A percentile compares a stretch with the other conserved stretches of the same genome.
Evolutionary conservation across 2,329 filamentous ascomycete genomes (phyloP).

Genomic region (Penicillium glabrum): DNA sequence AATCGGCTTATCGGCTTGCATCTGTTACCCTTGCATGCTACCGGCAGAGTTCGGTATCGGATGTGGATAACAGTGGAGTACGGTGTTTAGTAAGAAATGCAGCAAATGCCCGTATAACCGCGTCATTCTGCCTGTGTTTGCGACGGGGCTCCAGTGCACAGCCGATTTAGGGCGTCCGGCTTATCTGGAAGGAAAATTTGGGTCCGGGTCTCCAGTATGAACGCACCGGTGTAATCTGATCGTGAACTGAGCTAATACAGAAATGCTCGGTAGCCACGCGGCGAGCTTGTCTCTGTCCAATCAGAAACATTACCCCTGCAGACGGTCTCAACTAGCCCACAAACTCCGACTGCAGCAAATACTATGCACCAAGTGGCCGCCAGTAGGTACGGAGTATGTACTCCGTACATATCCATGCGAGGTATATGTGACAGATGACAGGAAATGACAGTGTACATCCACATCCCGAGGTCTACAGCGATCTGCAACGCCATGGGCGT

Average conservation of each 20-base stretch:
- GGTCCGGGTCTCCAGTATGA: neutral
- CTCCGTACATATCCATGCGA: neutral
- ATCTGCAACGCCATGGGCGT: neutral
- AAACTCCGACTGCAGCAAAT: neutral
- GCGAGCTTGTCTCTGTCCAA: neutral
- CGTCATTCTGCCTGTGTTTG: neutral
- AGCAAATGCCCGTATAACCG: neutral
- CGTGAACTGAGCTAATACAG: neutral
- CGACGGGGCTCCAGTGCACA: neutral
- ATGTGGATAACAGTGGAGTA: neutral
- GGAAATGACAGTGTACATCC: neutral
- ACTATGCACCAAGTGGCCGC: neutral
- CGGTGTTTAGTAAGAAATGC: too few species aligned
- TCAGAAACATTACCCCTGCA: neutral
- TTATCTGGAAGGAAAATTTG: neutral
- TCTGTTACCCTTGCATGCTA: neutral
- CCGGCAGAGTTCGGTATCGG: neutral
- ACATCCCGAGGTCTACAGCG: neutral
- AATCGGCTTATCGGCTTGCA: neutral
- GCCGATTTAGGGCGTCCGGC: neutral
- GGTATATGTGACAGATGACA: neutral
- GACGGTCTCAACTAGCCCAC: neutral
- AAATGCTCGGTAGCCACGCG: neutral
- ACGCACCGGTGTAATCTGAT: neutral
- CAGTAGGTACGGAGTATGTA: neutral